Conservation (phyloP, 495 filamentous ascomycete genomes). For the Aspergillus funiculosus region DNA sequence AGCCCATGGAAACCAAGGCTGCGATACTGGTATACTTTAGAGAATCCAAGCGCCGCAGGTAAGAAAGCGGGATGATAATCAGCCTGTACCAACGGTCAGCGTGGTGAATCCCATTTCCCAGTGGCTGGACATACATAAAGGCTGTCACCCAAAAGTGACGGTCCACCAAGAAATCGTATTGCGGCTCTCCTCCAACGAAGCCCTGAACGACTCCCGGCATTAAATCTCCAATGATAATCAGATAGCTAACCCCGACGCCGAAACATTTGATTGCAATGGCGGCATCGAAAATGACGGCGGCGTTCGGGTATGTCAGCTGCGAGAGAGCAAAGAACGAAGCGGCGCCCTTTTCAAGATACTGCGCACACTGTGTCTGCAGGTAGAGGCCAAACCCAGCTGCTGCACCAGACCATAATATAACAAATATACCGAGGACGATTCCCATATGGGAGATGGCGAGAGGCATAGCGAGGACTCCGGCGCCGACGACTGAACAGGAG, state of each 20-base stretch:
- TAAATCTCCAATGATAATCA: conserved; percentile 96
- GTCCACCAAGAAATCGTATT: conserved; percentile 69
- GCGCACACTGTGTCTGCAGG: conserved; percentile 84
- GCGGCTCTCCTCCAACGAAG: conserved; percentile 55
- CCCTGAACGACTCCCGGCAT: conserved; percentile 92
- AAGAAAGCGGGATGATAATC: conserved; percentile 88
- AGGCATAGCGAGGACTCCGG: conserved; percentile 92
- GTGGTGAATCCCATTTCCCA: conserved; percentile 4
- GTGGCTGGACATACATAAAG: conserved; percentile 62
- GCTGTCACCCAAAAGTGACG: conserved; percentile 97
- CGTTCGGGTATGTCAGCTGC: conserved; percentile 94
- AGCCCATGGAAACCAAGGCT: conserved; percentile 87
- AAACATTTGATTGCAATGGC: conserved; percentile 98
- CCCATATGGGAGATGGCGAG: conserved; percentile 88
- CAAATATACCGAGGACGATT: conserved; percentile 70
- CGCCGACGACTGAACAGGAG: conserved; percentile 66
- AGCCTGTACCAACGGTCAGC: conserved; percentile 50
- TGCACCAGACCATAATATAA: conserved; percentile 85
- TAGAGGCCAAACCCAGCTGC: conserved; percentile 92
- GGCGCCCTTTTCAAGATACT: conserved; percentile 80
- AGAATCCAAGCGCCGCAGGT: conserved; percentile 83
- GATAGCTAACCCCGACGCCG: conserved; percentile 90
- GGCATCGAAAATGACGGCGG: conserved; percentile 89
- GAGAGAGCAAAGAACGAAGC: conserved; percentile 88
- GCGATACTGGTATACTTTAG: conserved; percentile 95